These are phyloP conservation scores for Juncus inflexus DNA, from an alignment of 176 grass and related monocot species.

Conservation along the genomic window DNA sequence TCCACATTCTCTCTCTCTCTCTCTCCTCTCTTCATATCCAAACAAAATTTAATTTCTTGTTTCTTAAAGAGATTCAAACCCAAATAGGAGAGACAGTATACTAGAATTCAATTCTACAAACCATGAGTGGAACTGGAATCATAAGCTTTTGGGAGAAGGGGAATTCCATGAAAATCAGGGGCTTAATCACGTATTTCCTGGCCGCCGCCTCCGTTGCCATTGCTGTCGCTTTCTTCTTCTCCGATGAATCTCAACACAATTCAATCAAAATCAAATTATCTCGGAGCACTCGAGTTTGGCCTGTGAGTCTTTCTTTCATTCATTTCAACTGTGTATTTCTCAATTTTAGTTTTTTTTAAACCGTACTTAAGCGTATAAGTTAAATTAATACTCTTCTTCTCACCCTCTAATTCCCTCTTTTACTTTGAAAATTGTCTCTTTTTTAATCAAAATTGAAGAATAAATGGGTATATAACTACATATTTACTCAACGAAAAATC, in stretches of 20 bases:
- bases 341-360: neutral
- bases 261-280: slow-evolving; percentile 20
- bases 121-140: slow-evolving; percentile 5
- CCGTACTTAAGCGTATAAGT: no score
- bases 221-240: slow-evolving; percentile 48
- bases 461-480: no score
- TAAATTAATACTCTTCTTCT: no score
- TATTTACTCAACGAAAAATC: neutral
- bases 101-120: slow-evolving; percentile 3
- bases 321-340: neutral
- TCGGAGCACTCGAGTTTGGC: slow-evolving; percentile 51
- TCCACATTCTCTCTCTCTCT: slow-evolving; percentile 10
- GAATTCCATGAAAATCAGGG: slow-evolving; percentile 25
- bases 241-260: neutral
- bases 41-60: neutral
- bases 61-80: neutral
- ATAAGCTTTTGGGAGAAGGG: neutral
- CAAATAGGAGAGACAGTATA: neutral
- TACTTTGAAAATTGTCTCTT: no score
- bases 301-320: slow-evolving; percentile 43
- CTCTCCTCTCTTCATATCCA: neutral
- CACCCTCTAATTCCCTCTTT: no score
- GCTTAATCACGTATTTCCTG: slow-evolving; percentile 52
- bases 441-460: no score
- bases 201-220: slow-evolving; percentile 38